Evolutionary conservation across 805 yeast genomes (phyloP), one percentile per base, ranked within the genome.

Genomic region (Pichia eremophila): DNA sequence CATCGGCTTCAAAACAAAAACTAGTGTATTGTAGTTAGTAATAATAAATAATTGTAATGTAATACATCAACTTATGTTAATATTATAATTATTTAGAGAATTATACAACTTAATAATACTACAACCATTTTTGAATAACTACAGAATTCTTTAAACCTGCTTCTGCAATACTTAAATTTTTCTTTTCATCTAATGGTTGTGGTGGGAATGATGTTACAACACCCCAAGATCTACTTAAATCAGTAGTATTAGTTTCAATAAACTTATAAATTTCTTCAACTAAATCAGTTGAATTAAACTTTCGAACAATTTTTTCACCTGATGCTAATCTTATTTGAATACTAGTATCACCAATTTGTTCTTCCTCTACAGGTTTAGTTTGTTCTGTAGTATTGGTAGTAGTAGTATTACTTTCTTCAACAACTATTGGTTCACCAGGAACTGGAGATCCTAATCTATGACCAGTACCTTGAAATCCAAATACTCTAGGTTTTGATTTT

Each of bases 391-490:
- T 46, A 28, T 45, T 27, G 15, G 39, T 15, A 18, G 37, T 7
- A 15, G 46, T 7, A 42, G 17, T 28, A 46, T 10, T 10, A 29
- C 9, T 46, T 18, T 44, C 50, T 18, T 46, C 56, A 32, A 50
- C 44, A 17, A 44, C 37, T 31, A 37, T 40, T 14, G 68, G 59
- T 44, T 84, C 93, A 0, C 89, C 86, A 0, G 95, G 93, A 19
- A 86, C 83, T 2, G 95, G 93, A 1, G 95, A 83, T 1, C 99
- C 99, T 48, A 91, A 70, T 57, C 98, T 74, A 46, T 81, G 83
- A 18, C 99, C 98, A 2, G 66, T 59, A 4, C 98, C 98, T 15
- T 62, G 68, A 60, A 84, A 87, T 0, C 95, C 95, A 10, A 80
- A 83, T 4, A 42, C 43, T 14, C 72, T 64, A 45, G 63, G 64